Conservation (phyloP, 257 asterid genomes). For the Sherardia arvensis region DNA sequence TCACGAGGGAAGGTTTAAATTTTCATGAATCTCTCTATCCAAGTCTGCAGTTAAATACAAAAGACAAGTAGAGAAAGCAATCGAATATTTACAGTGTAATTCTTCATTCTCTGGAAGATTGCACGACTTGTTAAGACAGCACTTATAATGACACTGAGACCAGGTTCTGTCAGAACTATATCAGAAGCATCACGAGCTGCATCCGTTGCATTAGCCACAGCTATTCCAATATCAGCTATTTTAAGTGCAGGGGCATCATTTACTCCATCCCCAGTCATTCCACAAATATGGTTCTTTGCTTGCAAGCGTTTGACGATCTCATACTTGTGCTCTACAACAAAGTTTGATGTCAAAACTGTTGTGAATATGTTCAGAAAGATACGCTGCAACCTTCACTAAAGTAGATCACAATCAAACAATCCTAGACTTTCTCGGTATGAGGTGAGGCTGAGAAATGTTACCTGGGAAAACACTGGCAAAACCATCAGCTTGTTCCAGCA, state of each 20-base stretch:
- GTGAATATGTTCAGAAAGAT: neutral
- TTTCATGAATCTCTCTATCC: neutral
- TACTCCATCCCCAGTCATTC: constrained; percentile 93
- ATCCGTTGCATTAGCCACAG: constrained; percentile 78
- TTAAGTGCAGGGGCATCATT: constrained; percentile 81
- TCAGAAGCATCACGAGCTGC: constrained; percentile 87
- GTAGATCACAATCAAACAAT: neutral
- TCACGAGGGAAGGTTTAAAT: neutral
- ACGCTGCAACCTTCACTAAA: neutral
- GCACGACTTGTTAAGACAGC: constrained; percentile 83
- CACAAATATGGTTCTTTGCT: constrained; percentile 71
- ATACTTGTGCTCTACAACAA: constrained; percentile 54
- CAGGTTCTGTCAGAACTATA: constrained; percentile 76
- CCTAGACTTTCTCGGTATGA: constrained; percentile 1
- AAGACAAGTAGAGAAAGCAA: neutral
- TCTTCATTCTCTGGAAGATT: constrained; percentile 89
- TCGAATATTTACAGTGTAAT: constrained; percentile 34
- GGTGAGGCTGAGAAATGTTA: constrained; percentile 6
- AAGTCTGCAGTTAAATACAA: neutral
- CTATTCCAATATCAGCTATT: constrained; percentile 80
- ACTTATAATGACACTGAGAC: constrained; percentile 69
- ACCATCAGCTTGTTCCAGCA: constrained; percentile 79
- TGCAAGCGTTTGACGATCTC: constrained; percentile 78
- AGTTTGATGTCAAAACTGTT: neutral
- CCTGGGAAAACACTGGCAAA: constrained; percentile 90